These are phyloP conservation scores for Clonostachys rhizophaga DNA, from an alignment of 2,329 filamentous ascomycete species.

Conservation along the genomic window DNA sequence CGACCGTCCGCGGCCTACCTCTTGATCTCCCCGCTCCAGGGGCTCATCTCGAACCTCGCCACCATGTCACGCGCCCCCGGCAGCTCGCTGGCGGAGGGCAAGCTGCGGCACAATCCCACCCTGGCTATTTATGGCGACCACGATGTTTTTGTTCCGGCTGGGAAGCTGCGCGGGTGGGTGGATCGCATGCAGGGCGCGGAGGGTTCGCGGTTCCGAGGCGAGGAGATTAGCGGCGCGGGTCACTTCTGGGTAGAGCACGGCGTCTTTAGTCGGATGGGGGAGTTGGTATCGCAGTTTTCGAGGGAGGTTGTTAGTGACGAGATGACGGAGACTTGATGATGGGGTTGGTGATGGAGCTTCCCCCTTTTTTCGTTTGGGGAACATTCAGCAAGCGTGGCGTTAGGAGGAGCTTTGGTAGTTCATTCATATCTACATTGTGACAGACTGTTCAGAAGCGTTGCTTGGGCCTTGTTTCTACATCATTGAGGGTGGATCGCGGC, in stretches of 20 bases:
- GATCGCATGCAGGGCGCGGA: slow-evolving; percentile 34
- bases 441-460: no score
- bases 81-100: slow-evolving; percentile 31
- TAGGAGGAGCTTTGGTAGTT: no score
- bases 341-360: no score
- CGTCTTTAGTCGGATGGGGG: slow-evolving; percentile 28
- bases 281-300: slow-evolving; percentile 20
- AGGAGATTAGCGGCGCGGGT: slow-evolving; percentile 47
- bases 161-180: slow-evolving; percentile 64
- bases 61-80: slow-evolving; percentile 21
- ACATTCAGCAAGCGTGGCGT: no score
- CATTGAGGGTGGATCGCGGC: no score
- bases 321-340: no score
- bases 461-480: no score
- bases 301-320: slow-evolving; percentile 5
- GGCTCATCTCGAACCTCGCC: slow-evolving; percentile 53
- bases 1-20: slow-evolving; percentile 48
- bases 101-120: slow-evolving; percentile 54
- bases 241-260: slow-evolving; percentile 61
- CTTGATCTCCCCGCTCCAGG: slow-evolving; percentile 63
- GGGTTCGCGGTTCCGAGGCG: slow-evolving; percentile 38
- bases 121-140: slow-evolving; percentile 70
- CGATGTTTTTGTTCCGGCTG: slow-evolving; percentile 67
- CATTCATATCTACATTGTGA: no score
- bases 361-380: no score